Conservation (phyloP, 2,329 filamentous ascomycete genomes). For the Xylaria sp. region DNA sequence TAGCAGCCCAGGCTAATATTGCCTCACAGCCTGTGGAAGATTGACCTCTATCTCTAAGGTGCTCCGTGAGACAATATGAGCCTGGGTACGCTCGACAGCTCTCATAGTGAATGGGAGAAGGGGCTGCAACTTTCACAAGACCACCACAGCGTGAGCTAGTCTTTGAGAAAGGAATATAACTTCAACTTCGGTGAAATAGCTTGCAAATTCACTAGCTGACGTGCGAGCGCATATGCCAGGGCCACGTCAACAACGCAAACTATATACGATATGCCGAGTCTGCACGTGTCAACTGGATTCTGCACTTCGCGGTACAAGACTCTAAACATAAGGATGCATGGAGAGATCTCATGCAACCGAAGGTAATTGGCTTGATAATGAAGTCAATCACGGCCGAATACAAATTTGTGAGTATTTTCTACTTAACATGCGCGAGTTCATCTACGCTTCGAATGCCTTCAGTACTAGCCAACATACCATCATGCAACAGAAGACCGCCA, state of each 20-base stretch:
- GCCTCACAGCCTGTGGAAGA: slow-evolving; percentile 4
- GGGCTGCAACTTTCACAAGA: not conserved
- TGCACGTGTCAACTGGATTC: slow-evolving; percentile 77
- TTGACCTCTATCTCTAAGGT: not conserved
- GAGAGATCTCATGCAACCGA: slow-evolving; percentile 71
- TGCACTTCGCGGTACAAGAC: slow-evolving; percentile 70
- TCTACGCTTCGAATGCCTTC: not conserved
- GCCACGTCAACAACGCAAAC: slow-evolving; percentile 85
- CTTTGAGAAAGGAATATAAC: no score
- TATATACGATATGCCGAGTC: slow-evolving; percentile 87
- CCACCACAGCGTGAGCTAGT: not conserved
- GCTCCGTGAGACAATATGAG: not conserved
- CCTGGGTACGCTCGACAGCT: not conserved
- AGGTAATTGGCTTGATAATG: slow-evolving; percentile 74
- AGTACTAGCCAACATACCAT: not conserved
- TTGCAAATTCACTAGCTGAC: slow-evolving; percentile 18
- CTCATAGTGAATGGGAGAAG: not conserved
- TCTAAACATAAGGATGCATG: slow-evolving; percentile 67
- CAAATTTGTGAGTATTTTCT: slow-evolving; percentile 74
- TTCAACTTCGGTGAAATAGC: slow-evolving; percentile 32
- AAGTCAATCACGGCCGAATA: slow-evolving; percentile 81
- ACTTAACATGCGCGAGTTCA: not conserved
- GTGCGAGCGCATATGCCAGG: slow-evolving; percentile 26
- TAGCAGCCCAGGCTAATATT: slow-evolving; percentile 8
- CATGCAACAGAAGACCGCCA: not conserved